A percentile compares a stretch with the other conserved stretches of the same genome.
phyloP scores from a whole-genome alignment of 345 rosid genomes.

The Sapria himalayana region DNA sequence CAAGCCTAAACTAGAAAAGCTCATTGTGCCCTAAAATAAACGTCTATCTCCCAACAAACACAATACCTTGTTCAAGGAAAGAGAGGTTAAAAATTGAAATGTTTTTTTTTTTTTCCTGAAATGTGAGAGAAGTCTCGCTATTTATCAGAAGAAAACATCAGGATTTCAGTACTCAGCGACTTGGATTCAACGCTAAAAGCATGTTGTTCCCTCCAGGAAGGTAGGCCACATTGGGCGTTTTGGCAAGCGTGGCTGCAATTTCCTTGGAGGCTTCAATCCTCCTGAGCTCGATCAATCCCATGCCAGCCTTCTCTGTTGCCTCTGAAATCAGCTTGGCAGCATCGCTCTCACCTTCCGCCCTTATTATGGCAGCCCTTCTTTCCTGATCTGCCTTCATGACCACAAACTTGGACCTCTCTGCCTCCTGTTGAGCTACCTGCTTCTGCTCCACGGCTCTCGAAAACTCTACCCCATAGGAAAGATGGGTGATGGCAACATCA shows the following conservation, averaged over 20 bases:
- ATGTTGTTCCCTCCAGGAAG: conserved; percentile 79
- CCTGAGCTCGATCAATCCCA: conserved; percentile 87
- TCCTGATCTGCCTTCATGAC: conserved; percentile 98
- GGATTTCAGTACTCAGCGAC: conserved; percentile 14
- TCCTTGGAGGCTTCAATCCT: conserved; percentile 95
- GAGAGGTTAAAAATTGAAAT: too few relatives aligned
- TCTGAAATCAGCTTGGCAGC: conserved; percentile 78
- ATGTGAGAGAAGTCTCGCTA: too few relatives aligned
- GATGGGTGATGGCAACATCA: conserved; percentile 86
- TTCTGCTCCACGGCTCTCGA: conserved; percentile 92
- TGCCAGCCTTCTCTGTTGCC: conserved; percentile 62
- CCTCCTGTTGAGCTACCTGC: conserved; percentile 99
- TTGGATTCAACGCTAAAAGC: conserved; percentile 50
- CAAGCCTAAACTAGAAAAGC: too few relatives aligned
- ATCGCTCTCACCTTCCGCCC: conserved; percentile 99
- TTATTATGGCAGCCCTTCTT: conserved; percentile 83
- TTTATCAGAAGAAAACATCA: too few relatives aligned
- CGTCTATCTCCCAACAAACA: too few relatives aligned
- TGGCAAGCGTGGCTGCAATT: conserved; percentile 67
- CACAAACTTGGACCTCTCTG: conserved; percentile 81
- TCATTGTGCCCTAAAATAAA: too few relatives aligned
- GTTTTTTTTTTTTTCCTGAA: too few relatives aligned
- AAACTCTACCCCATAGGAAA: conserved; percentile 82
- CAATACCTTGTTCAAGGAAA: too few relatives aligned
- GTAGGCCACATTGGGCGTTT: conserved; percentile 72